Evolutionary conservation across 768 basidiomycete species (phyloP).

Genomic region (Auricularia sp.): DNA sequence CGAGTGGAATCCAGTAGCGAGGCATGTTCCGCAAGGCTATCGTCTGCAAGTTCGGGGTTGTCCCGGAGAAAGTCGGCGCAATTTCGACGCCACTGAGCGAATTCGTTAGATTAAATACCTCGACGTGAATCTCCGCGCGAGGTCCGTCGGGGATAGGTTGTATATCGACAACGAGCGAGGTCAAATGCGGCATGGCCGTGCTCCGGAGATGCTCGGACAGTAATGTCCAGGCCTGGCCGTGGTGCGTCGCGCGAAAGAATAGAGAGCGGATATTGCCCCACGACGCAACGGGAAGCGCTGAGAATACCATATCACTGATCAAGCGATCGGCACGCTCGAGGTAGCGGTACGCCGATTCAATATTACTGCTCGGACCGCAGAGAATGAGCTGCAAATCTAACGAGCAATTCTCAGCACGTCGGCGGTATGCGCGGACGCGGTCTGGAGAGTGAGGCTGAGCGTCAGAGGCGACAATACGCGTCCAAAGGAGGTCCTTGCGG

Average conservation of each 20-base stretch:
- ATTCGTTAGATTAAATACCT: background rate
- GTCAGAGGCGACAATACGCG: background rate
- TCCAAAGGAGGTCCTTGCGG: background rate
- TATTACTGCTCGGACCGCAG: background rate
- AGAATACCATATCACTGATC: background rate
- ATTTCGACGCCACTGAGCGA: background rate
- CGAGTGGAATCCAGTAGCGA: background rate
- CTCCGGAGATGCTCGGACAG: background rate
- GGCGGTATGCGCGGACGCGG: background rate
- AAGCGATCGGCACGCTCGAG: background rate
- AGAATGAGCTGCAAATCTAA: background rate
- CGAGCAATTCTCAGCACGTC: background rate
- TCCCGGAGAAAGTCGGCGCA: background rate
- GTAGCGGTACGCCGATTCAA: background rate
- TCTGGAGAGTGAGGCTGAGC: background rate
- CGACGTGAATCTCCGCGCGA: background rate
- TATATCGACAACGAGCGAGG: background rate
- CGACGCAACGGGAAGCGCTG: background rate
- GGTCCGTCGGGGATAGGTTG: background rate
- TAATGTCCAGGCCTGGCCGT: background rate
- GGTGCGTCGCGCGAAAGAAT: background rate
- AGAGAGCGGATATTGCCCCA: background rate
- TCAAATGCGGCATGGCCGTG: background rate
- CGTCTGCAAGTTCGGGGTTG: background rate
- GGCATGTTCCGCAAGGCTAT: background rate